These are phyloP conservation scores for Suillus clintonianus DNA, from an alignment of 768 basidiomycete genomes.

Conservation along the genomic window DNA sequence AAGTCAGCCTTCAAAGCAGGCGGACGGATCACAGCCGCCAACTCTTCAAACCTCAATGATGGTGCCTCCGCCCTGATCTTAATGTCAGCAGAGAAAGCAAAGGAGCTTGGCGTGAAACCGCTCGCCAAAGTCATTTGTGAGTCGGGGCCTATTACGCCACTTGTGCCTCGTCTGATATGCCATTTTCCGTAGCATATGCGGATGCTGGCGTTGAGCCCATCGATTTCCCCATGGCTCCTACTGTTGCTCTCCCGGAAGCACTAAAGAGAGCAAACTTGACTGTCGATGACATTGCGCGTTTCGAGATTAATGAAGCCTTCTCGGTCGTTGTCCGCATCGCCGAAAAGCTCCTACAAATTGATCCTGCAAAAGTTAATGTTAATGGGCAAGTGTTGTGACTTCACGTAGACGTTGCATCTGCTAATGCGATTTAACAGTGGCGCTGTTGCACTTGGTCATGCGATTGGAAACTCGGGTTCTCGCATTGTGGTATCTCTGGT, in stretches of 20 bases:
- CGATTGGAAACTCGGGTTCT: constrained; percentile 94
- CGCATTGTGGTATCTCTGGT: constrained; percentile 93
- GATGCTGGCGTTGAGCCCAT: constrained; percentile 97
- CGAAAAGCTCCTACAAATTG: constrained; percentile 83
- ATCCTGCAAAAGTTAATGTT: constrained; percentile 87
- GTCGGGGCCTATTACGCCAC: constrained; percentile 30
- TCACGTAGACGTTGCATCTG: constrained; percentile 14
- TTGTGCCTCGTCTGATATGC: neutral
- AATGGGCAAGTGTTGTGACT: constrained; percentile 60
- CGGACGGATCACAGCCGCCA: constrained; percentile 93
- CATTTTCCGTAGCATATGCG: constrained; percentile 70
- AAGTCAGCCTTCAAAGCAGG: constrained; percentile 88
- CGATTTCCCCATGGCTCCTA: constrained; percentile 95
- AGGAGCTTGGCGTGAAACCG: constrained; percentile 88
- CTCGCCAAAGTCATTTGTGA: constrained; percentile 93
- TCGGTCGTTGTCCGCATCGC: constrained; percentile 90
- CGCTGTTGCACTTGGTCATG: constrained; percentile 94
- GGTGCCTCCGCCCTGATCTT: constrained; percentile 95
- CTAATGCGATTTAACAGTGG: constrained; percentile 55
- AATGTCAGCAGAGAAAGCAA: constrained; percentile 91
- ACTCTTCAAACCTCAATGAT: constrained; percentile 93
- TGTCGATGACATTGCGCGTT: constrained; percentile 82
- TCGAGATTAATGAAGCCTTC: constrained; percentile 98
- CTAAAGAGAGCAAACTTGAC: constrained; percentile 85
- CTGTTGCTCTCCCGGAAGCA: constrained; percentile 86